Evolutionary conservation across 139 green algal species (phyloP), one percentile per base, ranked within the genome.

Genomic region (Chlorella sp.): DNA sequence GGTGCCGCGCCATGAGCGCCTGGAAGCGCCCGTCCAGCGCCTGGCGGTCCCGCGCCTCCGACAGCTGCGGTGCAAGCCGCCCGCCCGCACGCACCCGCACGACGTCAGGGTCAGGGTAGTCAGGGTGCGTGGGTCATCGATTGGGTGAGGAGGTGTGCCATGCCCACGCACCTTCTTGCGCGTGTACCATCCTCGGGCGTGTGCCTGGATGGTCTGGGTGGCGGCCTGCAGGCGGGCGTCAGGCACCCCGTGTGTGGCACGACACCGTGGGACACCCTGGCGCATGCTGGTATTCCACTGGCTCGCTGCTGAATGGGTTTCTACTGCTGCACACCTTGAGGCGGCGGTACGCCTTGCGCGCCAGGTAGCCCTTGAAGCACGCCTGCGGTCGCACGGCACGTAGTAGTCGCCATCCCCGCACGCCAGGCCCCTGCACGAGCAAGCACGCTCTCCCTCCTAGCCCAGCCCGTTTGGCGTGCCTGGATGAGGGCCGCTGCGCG

Each of bases 1-100:
- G 64, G 61, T 80, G 80, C 35, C 70, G 49, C 2, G 75, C 62
- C 75, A 86, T 86, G 50, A 80, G 60, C 20, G 34, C 35, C 27
- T 82, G 34, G 66, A 82, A 86, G 66, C 67, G 71, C 36, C 72
- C 1, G 4, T 77, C 76, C 24, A 30, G 69, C 2, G 69, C 29
- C 29, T 55, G 5, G 31, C 51, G 32, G 30, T 68, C 51, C 17
- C 55, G 20, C 4, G 55, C 55, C 55, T 64, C 55, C 17, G 4
- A 30, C 4, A 64, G 4, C 55, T 70, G 4, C 42, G 17, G 42
- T n/a, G n/a, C n/a, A n/a, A n/a, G n/a, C n/a, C n/a, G n/a, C n/a
- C n/a, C n/a, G n/a, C n/a, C n/a, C n/a, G n/a, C n/a, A n/a, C n/a
- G n/a, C n/a, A n/a, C n/a, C n/a, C n/a, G n/a, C n/a, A n/a, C n/a